Evolutionary conservation across 345 rosid species (phyloP).

Genomic region (Passiflora organensis): DNA sequence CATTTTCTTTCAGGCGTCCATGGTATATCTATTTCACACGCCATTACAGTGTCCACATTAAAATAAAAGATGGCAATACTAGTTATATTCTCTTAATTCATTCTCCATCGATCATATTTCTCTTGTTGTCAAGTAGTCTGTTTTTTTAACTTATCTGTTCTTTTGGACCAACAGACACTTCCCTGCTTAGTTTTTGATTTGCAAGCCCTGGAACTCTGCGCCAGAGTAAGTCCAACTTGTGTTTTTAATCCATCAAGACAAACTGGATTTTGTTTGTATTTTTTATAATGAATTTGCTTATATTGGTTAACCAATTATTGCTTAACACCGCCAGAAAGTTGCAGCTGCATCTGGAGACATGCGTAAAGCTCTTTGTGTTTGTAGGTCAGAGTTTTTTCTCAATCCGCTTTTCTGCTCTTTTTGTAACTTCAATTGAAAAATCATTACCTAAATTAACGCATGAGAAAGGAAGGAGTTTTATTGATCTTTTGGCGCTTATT

Average conservation of each 20-base stretch:
- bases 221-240: constrained; percentile 61
- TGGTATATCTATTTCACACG: no score
- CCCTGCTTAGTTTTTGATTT: constrained; percentile 59
- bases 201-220: constrained; percentile 87
- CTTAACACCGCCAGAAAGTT: constrained; percentile 56
- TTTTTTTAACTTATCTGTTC: no score
- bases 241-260: neutral
- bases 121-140: no score
- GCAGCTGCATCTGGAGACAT: constrained; percentile 96
- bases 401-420: neutral
- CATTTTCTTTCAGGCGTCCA: no score
- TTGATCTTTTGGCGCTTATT: neutral
- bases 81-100: no score
- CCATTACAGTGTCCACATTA: no score
- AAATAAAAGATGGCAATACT: no score
- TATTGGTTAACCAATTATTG: neutral
- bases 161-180: constrained; percentile 43
- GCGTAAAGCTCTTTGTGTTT: constrained; percentile 83
- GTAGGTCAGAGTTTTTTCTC: constrained; percentile 42
- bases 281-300: no score
- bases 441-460: neutral
- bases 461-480: neutral
- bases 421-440: neutral
- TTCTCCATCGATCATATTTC: no score
- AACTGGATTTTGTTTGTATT: constrained; percentile 4